phyloP scores from a whole-genome alignment of 2,329 filamentous ascomycete species.

The Setomelanomma holmii region DNA sequence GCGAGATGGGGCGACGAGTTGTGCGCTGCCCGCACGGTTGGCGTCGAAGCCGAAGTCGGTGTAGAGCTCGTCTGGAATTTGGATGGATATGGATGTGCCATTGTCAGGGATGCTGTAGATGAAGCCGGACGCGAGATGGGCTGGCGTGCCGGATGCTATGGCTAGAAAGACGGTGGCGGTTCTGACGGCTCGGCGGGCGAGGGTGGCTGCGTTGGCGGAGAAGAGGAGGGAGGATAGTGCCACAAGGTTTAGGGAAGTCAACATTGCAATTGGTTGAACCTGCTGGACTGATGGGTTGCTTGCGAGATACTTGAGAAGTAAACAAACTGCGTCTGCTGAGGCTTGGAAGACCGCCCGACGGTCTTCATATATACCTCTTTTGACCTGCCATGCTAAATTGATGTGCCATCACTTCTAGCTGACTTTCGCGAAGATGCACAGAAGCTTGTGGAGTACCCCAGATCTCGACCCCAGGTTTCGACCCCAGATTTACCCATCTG shows the following conservation, averaged over 20 bases:
- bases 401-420: background rate
- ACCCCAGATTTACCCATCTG: background rate
- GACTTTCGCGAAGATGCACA: background rate
- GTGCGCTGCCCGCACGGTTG: conserved; percentile 52
- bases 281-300: background rate
- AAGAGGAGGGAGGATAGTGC: background rate
- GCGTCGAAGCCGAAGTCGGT: conserved; percentile 52
- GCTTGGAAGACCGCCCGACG: background rate
- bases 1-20: conserved; percentile 36
- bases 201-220: background rate
- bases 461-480: background rate
- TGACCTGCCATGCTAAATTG: background rate
- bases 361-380: background rate
- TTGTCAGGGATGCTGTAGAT: conserved; percentile 55
- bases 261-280: background rate
- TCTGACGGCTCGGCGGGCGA: background rate
- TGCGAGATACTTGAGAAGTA: no score
- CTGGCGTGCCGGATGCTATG: background rate
- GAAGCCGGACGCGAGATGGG: conserved; percentile 48
- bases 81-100: conserved; percentile 35
- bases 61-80: conserved; percentile 49
- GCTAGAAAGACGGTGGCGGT: background rate
- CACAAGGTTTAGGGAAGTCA: background rate
- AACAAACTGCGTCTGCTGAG: background rate
- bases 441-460: background rate